phyloP scores from a whole-genome alignment of 768 basidiomycete genomes.

The Boletus rufocinnamomeus region DNA sequence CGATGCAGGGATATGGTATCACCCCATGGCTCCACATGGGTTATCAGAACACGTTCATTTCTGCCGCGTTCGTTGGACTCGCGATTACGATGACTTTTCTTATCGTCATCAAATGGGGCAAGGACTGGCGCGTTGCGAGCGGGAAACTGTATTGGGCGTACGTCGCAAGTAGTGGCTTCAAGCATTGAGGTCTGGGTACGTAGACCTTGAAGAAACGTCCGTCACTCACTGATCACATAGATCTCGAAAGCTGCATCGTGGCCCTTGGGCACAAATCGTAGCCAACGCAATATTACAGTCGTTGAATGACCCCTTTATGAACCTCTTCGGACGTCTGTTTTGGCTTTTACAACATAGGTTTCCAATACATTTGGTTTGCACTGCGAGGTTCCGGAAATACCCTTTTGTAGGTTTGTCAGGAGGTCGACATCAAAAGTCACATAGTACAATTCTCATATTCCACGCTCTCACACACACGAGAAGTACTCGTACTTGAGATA shows the following conservation, averaged over 20 bases:
- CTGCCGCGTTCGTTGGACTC: slow-evolving; percentile 22
- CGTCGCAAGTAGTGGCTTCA: slow-evolving; percentile 19
- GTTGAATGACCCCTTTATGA: not conserved
- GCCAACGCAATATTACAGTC: not conserved
- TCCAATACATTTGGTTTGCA: not conserved
- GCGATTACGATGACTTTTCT: slow-evolving; percentile 25
- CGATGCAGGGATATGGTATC: slow-evolving; percentile 21
- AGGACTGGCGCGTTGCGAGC: slow-evolving; percentile 19
- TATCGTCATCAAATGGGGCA: slow-evolving; percentile 19
- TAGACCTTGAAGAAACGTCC: not conserved
- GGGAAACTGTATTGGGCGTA: slow-evolving; percentile 21
- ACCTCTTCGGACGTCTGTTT: not conserved
- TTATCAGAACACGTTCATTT: slow-evolving; percentile 21
- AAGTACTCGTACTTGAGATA: not conserved
- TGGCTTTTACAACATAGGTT: not conserved
- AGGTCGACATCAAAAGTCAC: not conserved
- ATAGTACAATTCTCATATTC: not conserved
- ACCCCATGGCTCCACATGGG: slow-evolving; percentile 26
- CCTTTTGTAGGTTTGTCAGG: not conserved
- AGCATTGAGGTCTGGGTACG: not conserved
- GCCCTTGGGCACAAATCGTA: not conserved
- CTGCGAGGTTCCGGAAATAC: not conserved
- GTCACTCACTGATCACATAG: not conserved
- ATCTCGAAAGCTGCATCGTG: not conserved
- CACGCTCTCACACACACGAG: not conserved